Conservation (phyloP, 345 rosid genomes). For the Limnanthes douglasii region DNA sequence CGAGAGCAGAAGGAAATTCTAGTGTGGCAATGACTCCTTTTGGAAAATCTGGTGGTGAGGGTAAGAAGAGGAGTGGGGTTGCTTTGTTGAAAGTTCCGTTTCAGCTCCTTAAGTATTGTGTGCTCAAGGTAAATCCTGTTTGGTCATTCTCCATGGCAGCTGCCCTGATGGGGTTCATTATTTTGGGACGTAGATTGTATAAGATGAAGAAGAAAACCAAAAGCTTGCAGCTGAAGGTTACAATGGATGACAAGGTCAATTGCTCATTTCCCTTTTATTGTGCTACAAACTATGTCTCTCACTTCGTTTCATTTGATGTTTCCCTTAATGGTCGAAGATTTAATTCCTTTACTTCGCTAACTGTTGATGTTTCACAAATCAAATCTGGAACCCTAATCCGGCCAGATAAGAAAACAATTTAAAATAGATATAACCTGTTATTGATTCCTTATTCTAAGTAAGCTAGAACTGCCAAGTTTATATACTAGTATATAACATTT, state of each 20-base stretch:
- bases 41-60: constrained; percentile 21
- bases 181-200: constrained; percentile 66
- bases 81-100: constrained; percentile 92
- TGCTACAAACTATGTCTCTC: neutral
- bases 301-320: neutral
- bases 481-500: neutral
- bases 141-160: constrained; percentile 94
- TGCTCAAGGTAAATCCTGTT: constrained; percentile 56
- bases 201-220: constrained; percentile 66
- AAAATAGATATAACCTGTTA: neutral
- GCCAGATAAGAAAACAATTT: constrained; percentile 1
- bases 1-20: constrained; percentile 1
- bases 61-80: constrained; percentile 18
- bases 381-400: no score
- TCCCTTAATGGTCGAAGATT: neutral
- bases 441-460: neutral
- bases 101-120: constrained; percentile 62
- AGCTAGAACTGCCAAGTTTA: neutral
- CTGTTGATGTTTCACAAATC: no score
- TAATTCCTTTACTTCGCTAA: neutral
- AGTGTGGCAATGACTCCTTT: constrained; percentile 11
- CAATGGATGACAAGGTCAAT: constrained; percentile 81
- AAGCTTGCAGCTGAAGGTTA: constrained; percentile 66
- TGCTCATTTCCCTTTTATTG: constrained; percentile 2
- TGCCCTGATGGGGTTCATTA: constrained; percentile 66